phyloP scores from a whole-genome alignment of 768 basidiomycete species.

The Termitomyces bulborhizus region DNA sequence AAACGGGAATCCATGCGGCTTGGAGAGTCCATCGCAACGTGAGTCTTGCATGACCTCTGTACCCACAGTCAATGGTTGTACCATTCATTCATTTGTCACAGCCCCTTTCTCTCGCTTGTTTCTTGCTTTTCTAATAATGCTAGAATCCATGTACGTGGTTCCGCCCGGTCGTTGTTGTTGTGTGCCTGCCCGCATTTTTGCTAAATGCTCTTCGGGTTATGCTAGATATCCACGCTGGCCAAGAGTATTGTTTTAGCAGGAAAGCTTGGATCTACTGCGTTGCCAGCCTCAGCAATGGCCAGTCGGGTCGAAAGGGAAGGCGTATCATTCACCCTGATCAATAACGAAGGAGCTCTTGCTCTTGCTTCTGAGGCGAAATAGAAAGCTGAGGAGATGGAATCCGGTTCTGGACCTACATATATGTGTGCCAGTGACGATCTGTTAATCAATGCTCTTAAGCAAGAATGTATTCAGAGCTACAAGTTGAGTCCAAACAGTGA shows the following conservation, averaged over 20 bases:
- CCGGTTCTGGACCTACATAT: not conserved
- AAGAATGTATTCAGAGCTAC: not conserved
- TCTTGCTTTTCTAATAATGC: slow-evolving; percentile 30
- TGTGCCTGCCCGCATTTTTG: not conserved
- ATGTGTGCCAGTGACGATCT: not conserved
- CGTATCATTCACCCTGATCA: slow-evolving; percentile 46
- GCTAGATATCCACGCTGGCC: slow-evolving; percentile 45
- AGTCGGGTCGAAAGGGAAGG: slow-evolving; percentile 31
- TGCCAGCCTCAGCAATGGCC: slow-evolving; percentile 40
- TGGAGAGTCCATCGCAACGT: slow-evolving; percentile 30
- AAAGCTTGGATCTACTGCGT: slow-evolving; percentile 39
- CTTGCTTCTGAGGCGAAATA: slow-evolving; percentile 25
- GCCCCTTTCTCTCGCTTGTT: slow-evolving; percentile 28
- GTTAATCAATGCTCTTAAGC: not conserved
- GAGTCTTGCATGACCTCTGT: not conserved
- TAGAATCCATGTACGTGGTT: slow-evolving; percentile 39
- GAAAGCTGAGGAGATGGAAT: not conserved
- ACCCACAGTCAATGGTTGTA: not conserved
- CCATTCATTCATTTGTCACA: slow-evolving; percentile 13
- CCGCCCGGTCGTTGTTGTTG: not conserved
- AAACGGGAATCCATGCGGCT: slow-evolving; percentile 30
- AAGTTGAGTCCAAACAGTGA: not conserved
- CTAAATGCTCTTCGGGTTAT: not conserved
- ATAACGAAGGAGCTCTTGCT: slow-evolving; percentile 39
- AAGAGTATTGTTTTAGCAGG: slow-evolving; percentile 52